Evolutionary conservation across 176 grass and related monocot species (phyloP), one percentile per base, ranked within the genome.

Genomic region (Ananas comosus): DNA sequence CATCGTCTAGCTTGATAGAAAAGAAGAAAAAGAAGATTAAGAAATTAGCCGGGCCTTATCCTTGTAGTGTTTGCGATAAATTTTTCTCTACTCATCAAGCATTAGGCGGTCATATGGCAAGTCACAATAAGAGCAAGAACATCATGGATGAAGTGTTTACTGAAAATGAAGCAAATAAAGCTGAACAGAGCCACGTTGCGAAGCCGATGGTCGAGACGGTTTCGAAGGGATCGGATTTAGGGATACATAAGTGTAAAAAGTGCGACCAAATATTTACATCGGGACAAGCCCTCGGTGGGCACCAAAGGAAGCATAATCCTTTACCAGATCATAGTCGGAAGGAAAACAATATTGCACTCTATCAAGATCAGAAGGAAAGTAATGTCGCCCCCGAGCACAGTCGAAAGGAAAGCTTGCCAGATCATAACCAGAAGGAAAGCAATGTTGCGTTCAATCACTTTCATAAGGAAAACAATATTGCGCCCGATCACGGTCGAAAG

Each of bases 21-120:
- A 14, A 47, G 27, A 73, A 22, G 18, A 19, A 22, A 12, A 28
- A 50, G 71, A 64, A 25, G 33, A 14, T 8, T 4, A 50, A 50
- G 48, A 64, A 64, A 22, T 12, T 6, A 13, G 9, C 10, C 19
- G 12, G 58, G 4, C 14, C 24, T 11, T 56, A 76, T 24, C 17
- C 28, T 2, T 66, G 51, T 27, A 12, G 10, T 12, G 1, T 13
- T 0, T 66, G 73, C 49, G 1, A 6, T 4, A 76, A 66, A 25
- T 19, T 7, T 16, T 76, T 76, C n/a, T 19, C 50, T 54, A 66
- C 73, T 12, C 24, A 66, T 9, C 73, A 61, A 61, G 56, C 56
- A 22, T 61, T 61, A 61, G 56, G 56, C 10, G 56, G 56, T n/a
- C 56, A 61, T 19, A 61, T 19, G 21, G 56, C 56, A 16, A 61